A percentile compares a stretch with the other conserved stretches of the same genome.
Conservation (phyloP, 2,329 filamentous ascomycete genomes). For the Fonsecaea erecta region DNA sequence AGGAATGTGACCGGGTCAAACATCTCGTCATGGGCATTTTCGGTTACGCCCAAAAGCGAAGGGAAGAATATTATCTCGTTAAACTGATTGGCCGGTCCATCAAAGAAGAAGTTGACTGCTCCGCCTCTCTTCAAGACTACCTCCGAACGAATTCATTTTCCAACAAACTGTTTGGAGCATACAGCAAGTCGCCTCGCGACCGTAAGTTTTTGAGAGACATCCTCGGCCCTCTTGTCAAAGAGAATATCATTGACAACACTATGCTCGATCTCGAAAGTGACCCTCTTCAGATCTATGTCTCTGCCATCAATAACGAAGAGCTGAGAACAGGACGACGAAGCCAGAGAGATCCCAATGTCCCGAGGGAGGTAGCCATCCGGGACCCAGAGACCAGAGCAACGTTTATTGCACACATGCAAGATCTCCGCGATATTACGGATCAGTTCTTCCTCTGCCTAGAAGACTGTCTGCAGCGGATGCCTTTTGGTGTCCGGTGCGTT, state of each 20-base stretch:
- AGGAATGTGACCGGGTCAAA: conserved; percentile 90
- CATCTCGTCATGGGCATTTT: conserved; percentile 95
- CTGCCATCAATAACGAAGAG: conserved; percentile 96
- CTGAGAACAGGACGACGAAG: conserved; percentile 86
- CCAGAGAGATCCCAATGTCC: conserved; percentile 78
- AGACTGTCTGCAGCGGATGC: conserved; percentile 83
- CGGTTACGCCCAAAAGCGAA: conserved; percentile 92
- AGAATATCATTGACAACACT: conserved; percentile 91
- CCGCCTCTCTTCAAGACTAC: conserved; percentile 78
- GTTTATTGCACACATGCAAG: conserved; percentile 92
- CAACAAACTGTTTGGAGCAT: conserved; percentile 82
- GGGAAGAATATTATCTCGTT: conserved; percentile 95
- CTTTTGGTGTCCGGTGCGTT: conserved; percentile 88
- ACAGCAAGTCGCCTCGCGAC: conserved; percentile 87
- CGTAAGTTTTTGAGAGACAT: conserved; percentile 89
- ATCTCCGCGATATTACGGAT: conserved; percentile 91
- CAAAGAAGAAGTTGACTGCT: conserved; percentile 80
- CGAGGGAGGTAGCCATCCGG: conserved; percentile 90
- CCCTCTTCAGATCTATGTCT: conserved; percentile 94
- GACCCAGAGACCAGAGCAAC: conserved; percentile 89
- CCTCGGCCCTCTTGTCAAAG: conserved; percentile 80
- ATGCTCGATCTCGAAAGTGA: conserved; percentile 93
- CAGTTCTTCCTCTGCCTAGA: conserved; percentile 84
- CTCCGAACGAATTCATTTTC: conserved; percentile 91
- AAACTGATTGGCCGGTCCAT: conserved; percentile 84